A percentile compares a stretch with the other conserved stretches of the same genome.
Evolutionary conservation across 345 rosid species (phyloP).

Genomic region (Raphanus raphanistrum): DNA sequence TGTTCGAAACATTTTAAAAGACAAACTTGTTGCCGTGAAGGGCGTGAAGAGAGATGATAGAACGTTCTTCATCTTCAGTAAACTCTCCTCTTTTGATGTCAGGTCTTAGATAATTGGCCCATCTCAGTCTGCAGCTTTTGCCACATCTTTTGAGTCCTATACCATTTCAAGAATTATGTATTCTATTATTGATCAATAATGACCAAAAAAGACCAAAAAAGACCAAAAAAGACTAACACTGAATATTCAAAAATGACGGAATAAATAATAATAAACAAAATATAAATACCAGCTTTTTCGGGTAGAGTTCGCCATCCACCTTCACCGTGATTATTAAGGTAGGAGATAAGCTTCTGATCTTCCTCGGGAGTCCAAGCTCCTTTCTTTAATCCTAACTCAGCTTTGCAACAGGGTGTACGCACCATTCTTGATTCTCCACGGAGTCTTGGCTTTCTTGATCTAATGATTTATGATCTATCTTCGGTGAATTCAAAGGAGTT

Average conservation of each 20-base stretch:
- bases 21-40: slow-evolving; percentile 53
- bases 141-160: slow-evolving; percentile 54
- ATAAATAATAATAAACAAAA: not conserved
- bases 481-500: not conserved
- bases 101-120: slow-evolving; percentile 56
- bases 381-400: slow-evolving; percentile 43
- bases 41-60: slow-evolving; percentile 49
- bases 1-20: not conserved
- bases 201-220: not conserved
- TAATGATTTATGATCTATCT: not conserved
- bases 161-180: not conserved
- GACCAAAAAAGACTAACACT: not conserved
- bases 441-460: slow-evolving; percentile 3
- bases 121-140: slow-evolving; percentile 56
- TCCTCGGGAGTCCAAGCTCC: slow-evolving; percentile 60
- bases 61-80: slow-evolving; percentile 42
- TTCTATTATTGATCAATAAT: not conserved
- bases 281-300: slow-evolving; percentile 44
- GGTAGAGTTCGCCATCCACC: slow-evolving; percentile 59
- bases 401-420: slow-evolving; percentile 37
- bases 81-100: slow-evolving; percentile 57
- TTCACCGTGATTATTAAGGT: slow-evolving; percentile 47
- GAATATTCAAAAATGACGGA: slow-evolving; percentile 12
- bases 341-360: slow-evolving; percentile 47
- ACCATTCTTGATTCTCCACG: slow-evolving; percentile 39